Conservation (phyloP, 2,329 filamentous ascomycete genomes). For the Meredithiella fracta region DNA sequence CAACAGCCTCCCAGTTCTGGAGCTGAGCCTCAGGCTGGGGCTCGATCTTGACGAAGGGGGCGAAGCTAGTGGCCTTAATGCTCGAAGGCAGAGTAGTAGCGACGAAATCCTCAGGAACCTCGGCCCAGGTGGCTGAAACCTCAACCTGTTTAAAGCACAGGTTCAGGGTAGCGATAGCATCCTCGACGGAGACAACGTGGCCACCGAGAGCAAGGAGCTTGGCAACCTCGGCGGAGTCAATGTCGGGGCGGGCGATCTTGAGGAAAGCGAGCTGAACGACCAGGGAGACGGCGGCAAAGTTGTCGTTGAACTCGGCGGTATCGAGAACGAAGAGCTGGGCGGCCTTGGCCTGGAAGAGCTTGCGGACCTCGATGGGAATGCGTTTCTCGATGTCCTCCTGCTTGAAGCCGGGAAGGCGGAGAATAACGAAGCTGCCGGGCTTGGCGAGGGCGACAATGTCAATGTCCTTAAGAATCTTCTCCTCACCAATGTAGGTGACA, state of each 20-base stretch:
- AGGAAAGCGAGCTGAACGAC: conserved; percentile 73
- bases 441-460: conserved; percentile 57
- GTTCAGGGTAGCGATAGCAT: conserved; percentile 20
- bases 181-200: conserved; percentile 11
- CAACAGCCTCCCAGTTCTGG: conserved; percentile 64
- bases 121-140: conserved; percentile 65
- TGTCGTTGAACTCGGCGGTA: conserved; percentile 45
- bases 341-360: conserved; percentile 51
- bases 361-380: conserved; percentile 53
- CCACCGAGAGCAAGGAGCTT: conserved; percentile 38
- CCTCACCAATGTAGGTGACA: conserved; percentile 59
- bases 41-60: conserved; percentile 60
- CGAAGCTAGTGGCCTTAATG: conserved; percentile 68
- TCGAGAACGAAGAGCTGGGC: conserved; percentile 64
- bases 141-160: conserved; percentile 56
- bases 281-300: conserved; percentile 43
- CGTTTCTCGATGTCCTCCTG: conserved; percentile 82
- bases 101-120: conserved; percentile 30
- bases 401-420: conserved; percentile 66
- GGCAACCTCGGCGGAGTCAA: conserved; percentile 43
- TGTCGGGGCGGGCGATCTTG: conserved; percentile 52
- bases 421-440: conserved; percentile 51
- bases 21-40: conserved; percentile 48
- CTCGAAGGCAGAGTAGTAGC: conserved; percentile 32
- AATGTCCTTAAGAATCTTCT: conserved; percentile 64